A percentile compares a stretch with the other conserved stretches of the same genome.
Evolutionary conservation across 768 basidiomycete genomes (phyloP).

Genomic region (Amanita phalloides): DNA sequence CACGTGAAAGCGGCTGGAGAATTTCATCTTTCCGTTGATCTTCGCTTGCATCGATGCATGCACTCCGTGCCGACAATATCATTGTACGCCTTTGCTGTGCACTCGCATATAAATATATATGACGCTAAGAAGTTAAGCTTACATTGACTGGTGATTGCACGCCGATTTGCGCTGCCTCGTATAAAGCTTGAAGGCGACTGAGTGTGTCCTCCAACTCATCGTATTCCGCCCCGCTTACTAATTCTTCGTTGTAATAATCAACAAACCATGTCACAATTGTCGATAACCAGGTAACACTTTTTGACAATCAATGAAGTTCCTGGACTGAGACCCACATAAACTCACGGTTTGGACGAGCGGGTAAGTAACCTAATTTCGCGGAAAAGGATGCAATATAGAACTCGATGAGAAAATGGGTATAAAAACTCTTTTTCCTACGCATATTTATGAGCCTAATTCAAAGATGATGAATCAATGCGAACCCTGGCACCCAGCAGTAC

Average conservation of each 20-base stretch:
- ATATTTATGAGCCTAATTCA: slow-evolving; percentile 1
- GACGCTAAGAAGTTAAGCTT: background rate
- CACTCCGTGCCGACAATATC: slow-evolving; percentile 20
- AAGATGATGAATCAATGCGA: background rate
- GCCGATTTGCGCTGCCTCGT: slow-evolving; percentile 38
- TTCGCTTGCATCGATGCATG: background rate
- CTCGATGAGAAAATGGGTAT: slow-evolving; percentile 46
- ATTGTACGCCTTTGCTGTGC: slow-evolving; percentile 29
- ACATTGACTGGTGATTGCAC: slow-evolving; percentile 35
- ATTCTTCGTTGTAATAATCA: slow-evolving; percentile 23
- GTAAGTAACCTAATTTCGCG: slow-evolving; percentile 54
- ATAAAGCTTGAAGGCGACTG: slow-evolving; percentile 36
- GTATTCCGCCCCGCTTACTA: slow-evolving; percentile 27
- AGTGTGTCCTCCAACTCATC: slow-evolving; percentile 31
- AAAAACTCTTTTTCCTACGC: slow-evolving; percentile 40
- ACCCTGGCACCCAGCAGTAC: slow-evolving; percentile 52
- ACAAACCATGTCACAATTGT: slow-evolving; percentile 34
- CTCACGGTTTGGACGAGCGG: slow-evolving; percentile 54
- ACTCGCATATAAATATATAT: background rate
- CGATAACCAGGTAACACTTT: slow-evolving; percentile 36
- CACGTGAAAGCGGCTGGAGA: slow-evolving; percentile 23
- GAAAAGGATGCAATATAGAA: slow-evolving; percentile 51
- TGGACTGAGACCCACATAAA: background rate
- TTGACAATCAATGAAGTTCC: background rate
- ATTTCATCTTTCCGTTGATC: slow-evolving; percentile 17